Percentiles rank a stretch among this genome's conserved stretches.
Conservation (phyloP, 805 yeast species). For the Metschnikowia orientalis region DNA sequence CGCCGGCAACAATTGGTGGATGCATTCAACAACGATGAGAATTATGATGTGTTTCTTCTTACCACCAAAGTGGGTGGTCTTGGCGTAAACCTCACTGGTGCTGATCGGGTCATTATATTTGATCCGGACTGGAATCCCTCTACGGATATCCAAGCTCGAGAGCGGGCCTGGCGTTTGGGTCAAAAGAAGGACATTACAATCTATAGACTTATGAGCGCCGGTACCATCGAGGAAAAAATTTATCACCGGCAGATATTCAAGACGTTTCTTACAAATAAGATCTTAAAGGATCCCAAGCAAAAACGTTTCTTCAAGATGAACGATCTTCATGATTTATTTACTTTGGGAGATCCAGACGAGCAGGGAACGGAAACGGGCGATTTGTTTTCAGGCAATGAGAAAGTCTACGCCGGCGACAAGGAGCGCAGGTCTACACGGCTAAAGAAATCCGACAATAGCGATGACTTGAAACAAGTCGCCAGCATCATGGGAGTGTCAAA, state of each 20-base stretch:
- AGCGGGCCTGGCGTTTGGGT: constrained; percentile 95
- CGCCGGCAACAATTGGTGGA: constrained; percentile 79
- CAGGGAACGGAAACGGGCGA: constrained; percentile 67
- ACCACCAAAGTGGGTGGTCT: constrained; percentile 96
- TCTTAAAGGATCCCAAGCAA: constrained; percentile 92
- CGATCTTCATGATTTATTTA: constrained; percentile 84
- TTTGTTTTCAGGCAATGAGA: constrained; percentile 50
- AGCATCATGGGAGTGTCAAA: constrained; percentile 68
- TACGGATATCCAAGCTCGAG: constrained; percentile 94
- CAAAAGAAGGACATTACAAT: constrained; percentile 90
- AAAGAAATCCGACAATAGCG: constrained; percentile 46
- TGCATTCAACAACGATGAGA: constrained; percentile 59
- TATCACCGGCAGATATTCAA: constrained; percentile 96
- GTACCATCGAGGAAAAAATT: constrained; percentile 93
- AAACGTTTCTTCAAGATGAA: constrained; percentile 87
- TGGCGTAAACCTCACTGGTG: constrained; percentile 92
- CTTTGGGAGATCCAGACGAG: constrained; percentile 70
- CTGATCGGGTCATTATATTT: constrained; percentile 86
- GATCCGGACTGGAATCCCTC: constrained; percentile 99
- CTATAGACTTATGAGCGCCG: constrained; percentile 88
- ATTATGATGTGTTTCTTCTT: constrained; percentile 63
- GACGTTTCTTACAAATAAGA: constrained; percentile 88
- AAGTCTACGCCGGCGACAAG: constrained; percentile 28
- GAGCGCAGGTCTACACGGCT: constrained; percentile 31
- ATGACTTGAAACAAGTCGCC: constrained; percentile 64